Conservation (phyloP, 176 grass and related monocot species). For the Areca catechu region DNA sequence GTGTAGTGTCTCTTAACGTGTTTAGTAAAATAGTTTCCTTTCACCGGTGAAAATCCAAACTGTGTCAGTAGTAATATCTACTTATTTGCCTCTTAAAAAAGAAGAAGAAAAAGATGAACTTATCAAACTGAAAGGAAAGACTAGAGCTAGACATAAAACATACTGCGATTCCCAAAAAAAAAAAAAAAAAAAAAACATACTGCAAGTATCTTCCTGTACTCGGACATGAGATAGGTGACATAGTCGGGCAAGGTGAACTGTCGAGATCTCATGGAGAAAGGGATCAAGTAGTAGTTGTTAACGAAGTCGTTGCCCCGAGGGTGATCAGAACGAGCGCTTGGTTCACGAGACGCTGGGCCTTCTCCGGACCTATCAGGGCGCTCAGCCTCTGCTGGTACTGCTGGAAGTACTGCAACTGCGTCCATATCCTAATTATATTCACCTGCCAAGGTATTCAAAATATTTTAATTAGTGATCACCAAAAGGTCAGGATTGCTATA, state of each 20-base stretch:
- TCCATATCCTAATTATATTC: conserved; percentile 73
- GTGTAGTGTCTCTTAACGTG: too few species aligned
- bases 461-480: too few species aligned
- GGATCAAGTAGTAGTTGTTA: conserved; percentile 98
- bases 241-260: conserved; percentile 76
- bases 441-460: conserved; percentile 20
- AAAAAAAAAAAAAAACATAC: conserved; percentile 10
- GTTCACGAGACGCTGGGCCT: conserved; percentile 24
- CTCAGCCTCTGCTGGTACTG: conserved; percentile 70
- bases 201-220: conserved; percentile 60
- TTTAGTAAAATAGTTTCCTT: too few species aligned
- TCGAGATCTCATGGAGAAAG: conserved; percentile 56
- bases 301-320: conserved; percentile 95
- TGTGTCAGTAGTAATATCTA: too few species aligned
- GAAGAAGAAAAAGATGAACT: too few species aligned
- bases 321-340: conserved; percentile 61
- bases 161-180: too few species aligned
- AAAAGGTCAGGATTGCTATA: too few species aligned
- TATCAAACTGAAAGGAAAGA: too few species aligned
- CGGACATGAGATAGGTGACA: conserved; percentile 50
- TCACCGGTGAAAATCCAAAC: too few species aligned
- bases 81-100: too few species aligned
- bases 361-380: conserved; percentile 27
- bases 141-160: too few species aligned
- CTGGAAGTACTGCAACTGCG: conserved; percentile 60